A percentile compares a stretch with the other conserved stretches of the same genome.
Evolutionary conservation across 768 basidiomycete species (phyloP).

Genomic region (Stropharia rugosoannulata): DNA sequence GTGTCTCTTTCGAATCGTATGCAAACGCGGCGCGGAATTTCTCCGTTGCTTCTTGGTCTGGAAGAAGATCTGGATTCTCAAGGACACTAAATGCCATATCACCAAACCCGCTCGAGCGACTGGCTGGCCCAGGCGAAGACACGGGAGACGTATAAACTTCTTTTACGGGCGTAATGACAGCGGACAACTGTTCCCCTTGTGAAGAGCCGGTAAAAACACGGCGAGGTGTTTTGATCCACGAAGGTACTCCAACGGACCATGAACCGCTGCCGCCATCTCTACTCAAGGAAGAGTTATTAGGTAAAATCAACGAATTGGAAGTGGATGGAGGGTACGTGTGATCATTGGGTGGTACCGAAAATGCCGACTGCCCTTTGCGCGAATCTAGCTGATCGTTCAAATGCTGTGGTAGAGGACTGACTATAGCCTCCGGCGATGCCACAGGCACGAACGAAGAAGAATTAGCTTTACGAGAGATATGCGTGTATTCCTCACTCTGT

Average conservation of each 20-base stretch:
- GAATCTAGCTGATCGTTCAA: conserved; percentile 9
- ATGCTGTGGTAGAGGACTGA: conserved; percentile 6
- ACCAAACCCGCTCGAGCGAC: conserved; percentile 38
- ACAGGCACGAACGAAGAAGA: conserved; percentile 63
- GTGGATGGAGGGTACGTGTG: conserved; percentile 85
- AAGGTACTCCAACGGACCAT: conserved; percentile 71
- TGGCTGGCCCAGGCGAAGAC: conserved; percentile 27
- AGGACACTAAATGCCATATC: conserved; percentile 82
- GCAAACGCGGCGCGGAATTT: conserved; percentile 86
- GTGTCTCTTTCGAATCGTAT: conserved; percentile 81
- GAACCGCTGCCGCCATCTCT: conserved; percentile 44
- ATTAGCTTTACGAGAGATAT: conserved; percentile 54
- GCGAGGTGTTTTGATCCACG: conserved; percentile 61
- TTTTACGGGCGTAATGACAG: conserved; percentile 40
- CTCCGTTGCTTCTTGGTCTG: conserved; percentile 64
- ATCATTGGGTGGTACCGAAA: conserved; percentile 30
- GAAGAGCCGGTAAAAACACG: conserved; percentile 35
- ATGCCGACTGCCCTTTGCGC: conserved; percentile 11
- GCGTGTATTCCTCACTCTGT: conserved; percentile 66
- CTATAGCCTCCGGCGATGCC: conserved; percentile 36
- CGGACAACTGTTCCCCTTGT: conserved; percentile 22
- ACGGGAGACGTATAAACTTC: conserved; percentile 59
- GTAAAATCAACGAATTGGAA: conserved; percentile 44
- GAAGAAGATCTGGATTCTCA: conserved; percentile 63
- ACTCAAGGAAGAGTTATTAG: conserved; percentile 47